These are phyloP conservation scores for Coccomyxa sp. DNA, from an alignment of 139 green algal species.

Conservation along the genomic window DNA sequence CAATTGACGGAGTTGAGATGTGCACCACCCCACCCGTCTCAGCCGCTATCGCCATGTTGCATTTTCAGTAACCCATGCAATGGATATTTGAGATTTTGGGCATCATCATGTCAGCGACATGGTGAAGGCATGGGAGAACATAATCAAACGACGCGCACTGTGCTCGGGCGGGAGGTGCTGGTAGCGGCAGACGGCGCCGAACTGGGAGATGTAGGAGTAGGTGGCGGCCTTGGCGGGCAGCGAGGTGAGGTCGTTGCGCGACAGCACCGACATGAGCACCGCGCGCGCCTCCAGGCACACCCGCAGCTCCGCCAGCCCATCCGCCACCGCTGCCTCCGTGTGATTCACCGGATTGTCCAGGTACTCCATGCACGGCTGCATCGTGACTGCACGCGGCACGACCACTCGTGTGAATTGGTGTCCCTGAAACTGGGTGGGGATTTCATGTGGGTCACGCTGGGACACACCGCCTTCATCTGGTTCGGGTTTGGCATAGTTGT, in stretches of 20 bases:
- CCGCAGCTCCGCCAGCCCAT: background rate
- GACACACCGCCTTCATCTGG: background rate
- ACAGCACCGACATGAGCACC: background rate
- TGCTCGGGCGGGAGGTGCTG: slow-evolving; percentile 5
- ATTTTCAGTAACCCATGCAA: background rate
- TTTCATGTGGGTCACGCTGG: background rate
- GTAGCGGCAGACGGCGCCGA: slow-evolving; percentile 10
- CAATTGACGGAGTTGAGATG: background rate
- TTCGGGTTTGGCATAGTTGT: background rate
- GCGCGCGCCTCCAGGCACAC: background rate
- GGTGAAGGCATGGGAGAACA: background rate
- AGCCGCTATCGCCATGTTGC: background rate
- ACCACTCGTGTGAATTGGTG: too few species aligned
- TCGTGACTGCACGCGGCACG: background rate
- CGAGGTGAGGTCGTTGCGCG: background rate
- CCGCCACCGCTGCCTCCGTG: background rate
- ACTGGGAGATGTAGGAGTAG: slow-evolving; percentile 25
- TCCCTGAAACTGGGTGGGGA: background rate
- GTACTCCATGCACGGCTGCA: slow-evolving; percentile 5
- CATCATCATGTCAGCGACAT: background rate
- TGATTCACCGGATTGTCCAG: background rate
- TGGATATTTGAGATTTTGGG: background rate
- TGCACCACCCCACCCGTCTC: background rate
- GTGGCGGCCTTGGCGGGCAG: background rate
- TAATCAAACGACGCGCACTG: background rate